A percentile compares a stretch with the other conserved stretches of the same genome.
Conservation (phyloP, 371 early-diverging fungal species). For the Haplosporangium sp. region DNA sequence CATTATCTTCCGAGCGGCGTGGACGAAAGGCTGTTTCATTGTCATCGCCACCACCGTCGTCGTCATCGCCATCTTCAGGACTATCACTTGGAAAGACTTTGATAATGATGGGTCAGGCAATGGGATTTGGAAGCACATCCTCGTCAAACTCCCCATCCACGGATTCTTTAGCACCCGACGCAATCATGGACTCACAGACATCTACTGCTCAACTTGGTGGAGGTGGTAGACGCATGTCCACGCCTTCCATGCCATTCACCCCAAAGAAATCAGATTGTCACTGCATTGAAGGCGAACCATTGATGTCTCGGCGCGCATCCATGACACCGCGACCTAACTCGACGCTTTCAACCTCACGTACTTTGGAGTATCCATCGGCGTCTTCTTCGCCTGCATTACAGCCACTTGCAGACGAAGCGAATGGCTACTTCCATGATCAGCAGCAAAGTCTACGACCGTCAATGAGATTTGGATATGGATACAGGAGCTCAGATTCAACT, state of each 20-base stretch:
- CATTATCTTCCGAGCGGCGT: not conserved
- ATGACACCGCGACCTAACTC: constrained; percentile 12
- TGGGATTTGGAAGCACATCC: constrained; percentile 7
- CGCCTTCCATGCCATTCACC: constrained; percentile 24
- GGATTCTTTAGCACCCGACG: not conserved
- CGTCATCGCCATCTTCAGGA: constrained; percentile 5
- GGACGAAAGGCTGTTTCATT: constrained; percentile 1
- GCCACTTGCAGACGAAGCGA: constrained; percentile 6
- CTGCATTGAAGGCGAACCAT: not conserved
- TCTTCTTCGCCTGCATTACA: constrained; percentile 6
- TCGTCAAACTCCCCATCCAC: not conserved
- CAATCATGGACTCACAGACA: constrained; percentile 21
- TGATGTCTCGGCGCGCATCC: not conserved
- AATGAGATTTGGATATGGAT: not conserved
- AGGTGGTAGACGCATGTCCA: constrained; percentile 38
- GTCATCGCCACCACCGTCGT: not conserved
- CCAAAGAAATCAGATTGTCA: not conserved
- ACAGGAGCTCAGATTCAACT: not conserved
- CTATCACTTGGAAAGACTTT: constrained; percentile 9
- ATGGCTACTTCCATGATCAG: constrained; percentile 3
- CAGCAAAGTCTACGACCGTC: not conserved
- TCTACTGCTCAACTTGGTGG: constrained; percentile 21
- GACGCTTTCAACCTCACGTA: constrained; percentile 11
- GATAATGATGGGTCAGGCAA: constrained; percentile 16
- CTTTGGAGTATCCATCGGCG: constrained; percentile 24